These are phyloP conservation scores for Stagonosporopsis vannaccii DNA, from an alignment of 2,329 filamentous ascomycete genomes.

Conservation along the genomic window DNA sequence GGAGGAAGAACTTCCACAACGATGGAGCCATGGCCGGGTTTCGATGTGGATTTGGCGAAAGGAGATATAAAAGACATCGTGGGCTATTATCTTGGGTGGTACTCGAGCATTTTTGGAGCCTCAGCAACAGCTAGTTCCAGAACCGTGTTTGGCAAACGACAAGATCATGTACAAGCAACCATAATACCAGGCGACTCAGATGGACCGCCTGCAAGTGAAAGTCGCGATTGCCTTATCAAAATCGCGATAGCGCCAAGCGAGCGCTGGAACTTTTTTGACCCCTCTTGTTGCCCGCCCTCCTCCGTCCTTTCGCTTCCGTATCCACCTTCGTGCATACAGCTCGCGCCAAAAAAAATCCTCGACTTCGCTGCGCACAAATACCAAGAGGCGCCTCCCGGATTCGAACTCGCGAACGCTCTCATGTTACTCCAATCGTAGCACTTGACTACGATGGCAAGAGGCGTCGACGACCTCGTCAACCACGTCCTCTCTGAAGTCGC, in stretches of 20 bases:
- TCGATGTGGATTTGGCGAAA: constrained; percentile 76
- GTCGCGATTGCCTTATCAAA: constrained; percentile 15
- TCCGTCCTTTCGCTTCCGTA: constrained; percentile 16
- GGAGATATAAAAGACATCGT: constrained; percentile 63
- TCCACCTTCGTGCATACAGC: constrained; percentile 17
- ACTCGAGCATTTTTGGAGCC: constrained; percentile 20
- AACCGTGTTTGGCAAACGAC: not conserved
- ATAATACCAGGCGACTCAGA: not conserved
- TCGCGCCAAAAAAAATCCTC: constrained; percentile 11
- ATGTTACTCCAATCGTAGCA: constrained; percentile 2
- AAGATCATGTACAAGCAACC: not conserved
- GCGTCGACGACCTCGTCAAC: constrained; percentile 65
- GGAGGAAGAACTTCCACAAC: constrained; percentile 76
- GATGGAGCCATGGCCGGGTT: constrained; percentile 80
- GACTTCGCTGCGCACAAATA: not conserved
- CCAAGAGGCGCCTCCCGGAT: constrained; percentile 3
- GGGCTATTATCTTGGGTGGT: constrained; percentile 19
- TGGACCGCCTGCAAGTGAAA: not conserved
- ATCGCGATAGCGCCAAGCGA: constrained; percentile 15
- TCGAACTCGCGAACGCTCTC: constrained; percentile 15
- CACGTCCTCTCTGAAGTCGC: constrained; percentile 66
- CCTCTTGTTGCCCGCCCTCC: constrained; percentile 3
- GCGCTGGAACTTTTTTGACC: constrained; percentile 8
- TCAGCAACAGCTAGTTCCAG: not conserved
- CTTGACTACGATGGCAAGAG: constrained; percentile 43